A percentile compares a stretch with the other conserved stretches of the same genome.
These are phyloP conservation scores for Annulohypoxylon maeteangense DNA, from an alignment of 495 filamentous ascomycete species.

Conservation along the genomic window DNA sequence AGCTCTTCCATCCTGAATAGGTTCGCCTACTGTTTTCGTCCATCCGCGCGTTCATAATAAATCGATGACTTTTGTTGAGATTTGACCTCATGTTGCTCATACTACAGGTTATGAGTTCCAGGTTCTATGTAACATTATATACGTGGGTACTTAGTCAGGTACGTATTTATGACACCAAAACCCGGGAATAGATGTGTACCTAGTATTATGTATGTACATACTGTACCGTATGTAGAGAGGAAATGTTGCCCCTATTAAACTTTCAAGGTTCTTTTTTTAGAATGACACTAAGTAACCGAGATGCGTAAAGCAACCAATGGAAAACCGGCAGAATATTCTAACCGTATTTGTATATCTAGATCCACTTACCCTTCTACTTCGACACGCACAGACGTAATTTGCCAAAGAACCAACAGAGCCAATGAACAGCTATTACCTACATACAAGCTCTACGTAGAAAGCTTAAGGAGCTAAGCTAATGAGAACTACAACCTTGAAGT, in stretches of 20 bases:
- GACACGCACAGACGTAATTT: conserved; percentile 16
- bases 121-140: neutral
- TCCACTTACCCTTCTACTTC: neutral
- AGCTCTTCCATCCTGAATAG: neutral
- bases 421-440: neutral
- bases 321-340: neutral
- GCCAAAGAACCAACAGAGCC: conserved; percentile 13
- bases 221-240: too few species aligned
- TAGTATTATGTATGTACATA: too few species aligned
- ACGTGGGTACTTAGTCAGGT: neutral
- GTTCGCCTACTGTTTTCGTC: neutral
- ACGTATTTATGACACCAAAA: conserved; percentile 5
- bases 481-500: neutral
- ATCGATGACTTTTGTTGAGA: neutral
- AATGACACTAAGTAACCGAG: conserved; percentile 12
- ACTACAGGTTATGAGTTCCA: neutral
- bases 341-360: neutral
- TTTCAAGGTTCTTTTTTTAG: conserved; percentile 37
- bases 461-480: conserved; percentile 6
- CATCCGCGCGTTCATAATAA: neutral
- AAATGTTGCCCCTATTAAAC: neutral
- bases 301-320: conserved; percentile 7
- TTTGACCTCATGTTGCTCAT: neutral
- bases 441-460: conserved; percentile 27
- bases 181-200: neutral